Base-by-base conservation (phyloP, 73 alveolate species). In the Paramecium sonneborni region DNA sequence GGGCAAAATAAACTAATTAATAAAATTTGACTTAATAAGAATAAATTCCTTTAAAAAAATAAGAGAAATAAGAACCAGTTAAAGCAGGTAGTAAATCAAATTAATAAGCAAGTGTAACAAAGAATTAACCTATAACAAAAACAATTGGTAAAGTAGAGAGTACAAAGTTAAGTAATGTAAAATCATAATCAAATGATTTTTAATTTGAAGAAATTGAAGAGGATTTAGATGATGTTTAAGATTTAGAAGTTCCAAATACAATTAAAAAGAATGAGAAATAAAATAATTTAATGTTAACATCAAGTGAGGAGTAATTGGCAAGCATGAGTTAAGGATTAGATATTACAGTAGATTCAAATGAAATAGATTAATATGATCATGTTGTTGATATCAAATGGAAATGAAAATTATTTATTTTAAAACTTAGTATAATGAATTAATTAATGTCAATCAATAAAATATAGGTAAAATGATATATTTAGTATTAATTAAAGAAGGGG, bases 201-300 rank as follows among this genome's bases (percentile, higher is more conserved):
- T 44, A 79, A 79, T 79, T 79, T 79, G 90, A 79, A 26, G 90
- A 79, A 37, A 79, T 79, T 30, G 90, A 79, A 46, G 90, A 39
- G 55, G 90, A 79, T 12, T 38, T 41, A 46, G 90, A 79, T 39
- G 58, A 74, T 74, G 56, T 37, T 35, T 37, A 74, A 23, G 58
- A 46, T 41, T 21, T 41, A 0, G 72, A 72, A n/a, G 10, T 37
- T 35, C 35, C 84, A 3, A 67, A 20, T 14, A 32, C 20, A 6
- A 37, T 72, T 34, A 72, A 37, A 30, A 72, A 72, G 15, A 32
- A 72, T 72, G 41, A 79, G 8, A 32, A 43, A 24, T 43, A 43
- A 79, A 79, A 46, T 20, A 79, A 79, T 44, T 41, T 79, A 43
- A 79, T 79, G 90, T 44, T 79, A 44, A 79, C 90, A 43, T 79